A percentile compares a stretch with the other conserved stretches of the same genome.
Conservation (phyloP, 2,329 filamentous ascomycete genomes). For the Rutstroemia sp. region DNA sequence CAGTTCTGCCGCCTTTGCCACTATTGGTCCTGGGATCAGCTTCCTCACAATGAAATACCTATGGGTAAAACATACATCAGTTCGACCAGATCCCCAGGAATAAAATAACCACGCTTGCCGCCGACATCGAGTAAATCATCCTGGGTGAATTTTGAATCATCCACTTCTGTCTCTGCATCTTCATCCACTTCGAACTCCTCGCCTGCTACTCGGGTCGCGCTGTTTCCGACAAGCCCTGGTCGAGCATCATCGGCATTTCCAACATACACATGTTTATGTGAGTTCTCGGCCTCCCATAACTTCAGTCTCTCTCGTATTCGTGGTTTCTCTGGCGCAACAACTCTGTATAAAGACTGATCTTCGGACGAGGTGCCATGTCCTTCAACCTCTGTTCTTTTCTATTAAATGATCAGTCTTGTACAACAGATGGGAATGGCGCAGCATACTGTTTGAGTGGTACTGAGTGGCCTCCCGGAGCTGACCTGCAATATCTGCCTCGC, state of each 20-base stretch:
- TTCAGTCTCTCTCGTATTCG: conserved; percentile 29
- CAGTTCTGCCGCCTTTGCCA: conserved; percentile 10
- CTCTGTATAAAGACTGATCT: not conserved
- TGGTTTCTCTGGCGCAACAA: not conserved
- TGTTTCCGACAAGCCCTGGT: conserved; percentile 11
- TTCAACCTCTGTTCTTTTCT: conserved; percentile 2
- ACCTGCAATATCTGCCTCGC: not conserved
- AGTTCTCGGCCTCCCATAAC: conserved; percentile 10
- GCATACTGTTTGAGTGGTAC: not conserved
- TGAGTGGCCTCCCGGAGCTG: not conserved
- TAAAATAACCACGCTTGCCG: conserved; percentile 23
- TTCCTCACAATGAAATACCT: not conserved
- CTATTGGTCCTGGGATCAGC: not conserved
- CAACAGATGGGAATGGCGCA: not conserved
- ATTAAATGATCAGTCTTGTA: not conserved
- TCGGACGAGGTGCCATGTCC: not conserved
- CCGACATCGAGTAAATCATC: conserved; percentile 42
- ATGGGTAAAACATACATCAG: conserved; percentile 18
- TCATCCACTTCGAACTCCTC: conserved; percentile 10
- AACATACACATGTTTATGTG: not conserved
- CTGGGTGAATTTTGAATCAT: conserved; percentile 31
- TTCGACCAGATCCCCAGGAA: conserved; percentile 30
- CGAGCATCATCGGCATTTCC: not conserved
- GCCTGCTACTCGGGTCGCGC: conserved; percentile 1
- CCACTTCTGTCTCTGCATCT: conserved; percentile 14